phyloP scores from a whole-genome alignment of 1,284 basidiomycete species.

The Rhizoctonia solani region DNA sequence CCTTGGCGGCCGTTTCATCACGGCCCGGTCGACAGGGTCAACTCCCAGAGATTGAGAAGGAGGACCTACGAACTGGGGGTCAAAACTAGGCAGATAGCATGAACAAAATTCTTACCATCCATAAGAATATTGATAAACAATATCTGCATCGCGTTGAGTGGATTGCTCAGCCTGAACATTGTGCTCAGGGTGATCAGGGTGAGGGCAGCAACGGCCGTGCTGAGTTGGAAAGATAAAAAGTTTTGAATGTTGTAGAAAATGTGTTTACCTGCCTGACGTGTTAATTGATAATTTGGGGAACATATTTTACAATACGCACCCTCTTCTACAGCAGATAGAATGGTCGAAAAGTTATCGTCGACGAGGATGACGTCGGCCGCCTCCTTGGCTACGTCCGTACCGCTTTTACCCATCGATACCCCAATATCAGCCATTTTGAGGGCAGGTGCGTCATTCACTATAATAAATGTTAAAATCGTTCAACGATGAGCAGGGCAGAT shows the following conservation, averaged over 20 bases:
- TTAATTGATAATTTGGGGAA: neutral
- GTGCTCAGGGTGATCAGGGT: slow-evolving; percentile 95
- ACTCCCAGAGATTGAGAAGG: slow-evolving; percentile 96
- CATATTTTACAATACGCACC: slow-evolving; percentile 52
- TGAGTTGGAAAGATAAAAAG: slow-evolving; percentile 95
- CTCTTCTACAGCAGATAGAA: slow-evolving; percentile 93
- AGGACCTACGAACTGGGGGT: slow-evolving; percentile 59
- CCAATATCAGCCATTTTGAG: slow-evolving; percentile 98
- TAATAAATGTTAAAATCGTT: neutral
- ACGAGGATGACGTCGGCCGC: slow-evolving; percentile 97
- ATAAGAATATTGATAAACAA: slow-evolving; percentile 98
- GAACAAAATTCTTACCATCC: slow-evolving; percentile 69
- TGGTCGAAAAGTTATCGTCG: slow-evolving; percentile 96
- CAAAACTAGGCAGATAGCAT: neutral
- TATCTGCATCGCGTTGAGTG: slow-evolving; percentile 98
- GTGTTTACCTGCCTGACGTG: slow-evolving; percentile 70
- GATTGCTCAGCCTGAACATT: slow-evolving; percentile 84
- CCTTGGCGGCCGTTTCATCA: slow-evolving; percentile 88
- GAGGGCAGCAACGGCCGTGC: slow-evolving; percentile 92
- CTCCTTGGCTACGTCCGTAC: slow-evolving; percentile 98
- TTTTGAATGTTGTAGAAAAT: slow-evolving; percentile 99
- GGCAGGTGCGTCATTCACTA: slow-evolving; percentile 96
- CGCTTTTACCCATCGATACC: slow-evolving; percentile 94
- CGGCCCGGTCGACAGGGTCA: slow-evolving; percentile 89
- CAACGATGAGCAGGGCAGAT: slow-evolving; percentile 10